Conservation (phyloP, 495 filamentous ascomycete species). For the Saxispiralis lemnorum region DNA sequence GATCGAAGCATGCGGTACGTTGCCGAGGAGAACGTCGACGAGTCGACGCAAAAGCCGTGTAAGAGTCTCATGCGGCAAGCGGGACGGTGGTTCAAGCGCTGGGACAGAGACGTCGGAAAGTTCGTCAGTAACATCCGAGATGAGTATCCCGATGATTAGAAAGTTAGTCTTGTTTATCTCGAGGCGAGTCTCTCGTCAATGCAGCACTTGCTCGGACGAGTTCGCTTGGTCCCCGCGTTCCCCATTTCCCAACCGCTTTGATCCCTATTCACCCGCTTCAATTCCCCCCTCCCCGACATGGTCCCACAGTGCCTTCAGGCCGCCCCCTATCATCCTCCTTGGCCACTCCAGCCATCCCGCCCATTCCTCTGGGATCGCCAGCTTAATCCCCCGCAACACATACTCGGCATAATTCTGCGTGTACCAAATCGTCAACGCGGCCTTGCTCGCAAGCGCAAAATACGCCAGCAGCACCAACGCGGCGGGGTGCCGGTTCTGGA, state of each 20-base stretch:
- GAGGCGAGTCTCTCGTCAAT: too few species aligned
- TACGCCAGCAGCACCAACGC: not conserved
- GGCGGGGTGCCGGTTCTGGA: not conserved
- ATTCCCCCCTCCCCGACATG: too few species aligned
- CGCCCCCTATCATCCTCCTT: too few species aligned
- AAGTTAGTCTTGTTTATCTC: not conserved
- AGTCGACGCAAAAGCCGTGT: slow-evolving; percentile 36
- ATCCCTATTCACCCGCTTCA: too few species aligned
- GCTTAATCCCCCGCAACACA: too few species aligned
- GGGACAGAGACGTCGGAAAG: slow-evolving; percentile 41
- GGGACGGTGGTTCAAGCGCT: slow-evolving; percentile 78
- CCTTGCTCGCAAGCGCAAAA: not conserved
- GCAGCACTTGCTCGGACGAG: too few species aligned
- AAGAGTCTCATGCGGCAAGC: slow-evolving; percentile 47
- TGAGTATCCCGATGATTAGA: slow-evolving; percentile 27
- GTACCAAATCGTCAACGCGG: too few species aligned
- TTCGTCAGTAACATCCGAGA: slow-evolving; percentile 81
- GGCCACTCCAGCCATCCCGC: too few species aligned
- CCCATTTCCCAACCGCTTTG: not conserved
- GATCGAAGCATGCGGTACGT: slow-evolving; percentile 60
- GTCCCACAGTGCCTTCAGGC: too few species aligned
- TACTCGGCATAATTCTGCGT: too few species aligned
- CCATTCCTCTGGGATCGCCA: too few species aligned
- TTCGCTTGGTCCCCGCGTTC: not conserved
- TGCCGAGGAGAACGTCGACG: slow-evolving; percentile 70